Conservation (phyloP, 2,329 filamentous ascomycete species). For the Tolypocladium ophioglossoides region DNA sequence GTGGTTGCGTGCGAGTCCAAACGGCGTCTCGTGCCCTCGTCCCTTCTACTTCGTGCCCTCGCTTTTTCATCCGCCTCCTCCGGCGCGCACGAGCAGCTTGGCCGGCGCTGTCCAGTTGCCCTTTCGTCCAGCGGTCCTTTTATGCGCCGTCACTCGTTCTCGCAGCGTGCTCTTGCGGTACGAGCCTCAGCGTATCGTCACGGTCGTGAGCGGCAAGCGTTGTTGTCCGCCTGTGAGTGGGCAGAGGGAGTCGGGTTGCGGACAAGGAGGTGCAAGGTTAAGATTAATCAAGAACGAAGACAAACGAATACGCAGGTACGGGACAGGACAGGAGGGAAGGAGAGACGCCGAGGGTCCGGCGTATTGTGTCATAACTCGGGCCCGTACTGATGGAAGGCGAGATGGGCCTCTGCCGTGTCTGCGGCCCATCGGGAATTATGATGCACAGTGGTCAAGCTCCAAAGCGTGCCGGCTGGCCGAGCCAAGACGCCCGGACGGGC, state of each 20-base stretch:
- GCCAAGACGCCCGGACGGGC: slow-evolving; percentile 3
- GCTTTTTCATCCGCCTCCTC: neutral
- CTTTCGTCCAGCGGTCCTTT: neutral
- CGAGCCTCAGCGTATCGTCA: neutral
- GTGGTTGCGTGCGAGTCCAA: too few relatives aligned
- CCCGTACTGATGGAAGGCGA: neutral
- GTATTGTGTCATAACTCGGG: neutral
- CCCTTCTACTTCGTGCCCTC: too few relatives aligned
- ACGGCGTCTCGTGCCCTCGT: too few relatives aligned
- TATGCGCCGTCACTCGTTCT: neutral
- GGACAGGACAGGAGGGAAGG: neutral
- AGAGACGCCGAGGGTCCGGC: neutral
- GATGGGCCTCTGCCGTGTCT: slow-evolving; percentile 1
- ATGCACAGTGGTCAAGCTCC: slow-evolving; percentile 1
- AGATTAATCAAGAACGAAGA: too few relatives aligned
- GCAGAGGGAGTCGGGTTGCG: neutral
- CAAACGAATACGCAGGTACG: neutral
- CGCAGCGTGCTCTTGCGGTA: neutral
- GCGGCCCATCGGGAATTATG: slow-evolving; percentile 1
- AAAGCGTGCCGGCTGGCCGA: slow-evolving; percentile 5
- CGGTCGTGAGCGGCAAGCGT: too few relatives aligned
- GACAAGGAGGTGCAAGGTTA: neutral
- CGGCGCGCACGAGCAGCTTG: neutral
- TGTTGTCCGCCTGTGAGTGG: neutral
- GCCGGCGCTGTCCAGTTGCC: too few relatives aligned